Evolutionary conservation across 345 rosid species (phyloP), one percentile per base, ranked within the genome.

Genomic region (Kernera saxatilis): DNA sequence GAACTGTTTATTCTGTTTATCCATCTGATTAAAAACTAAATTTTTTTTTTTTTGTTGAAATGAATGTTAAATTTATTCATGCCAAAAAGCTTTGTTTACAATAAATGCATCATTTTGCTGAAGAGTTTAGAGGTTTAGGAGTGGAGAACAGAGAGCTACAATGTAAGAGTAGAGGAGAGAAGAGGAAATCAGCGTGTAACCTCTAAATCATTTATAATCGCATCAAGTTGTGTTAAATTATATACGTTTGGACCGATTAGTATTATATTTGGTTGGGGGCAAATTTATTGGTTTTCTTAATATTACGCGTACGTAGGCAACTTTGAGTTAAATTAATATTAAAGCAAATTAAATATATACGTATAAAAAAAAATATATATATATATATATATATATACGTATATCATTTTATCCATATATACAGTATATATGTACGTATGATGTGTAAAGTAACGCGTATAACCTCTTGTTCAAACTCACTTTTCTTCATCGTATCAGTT

Each of bases 371-470:
- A n/a, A n/a, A n/a, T n/a, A 26, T 4, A 26, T 26, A 2, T 26
- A 26, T 4, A 26, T 26, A 26, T 26, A 26, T 26, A 26, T 26
- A 26, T 26, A 26, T 53, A 23, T 65, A 37, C 36, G 26, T 50
- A 50, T 54, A 19, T 40, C 8, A 8, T n/a, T 54, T 68, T 29
- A 54, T 54, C 63, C 52, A 33, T 46, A 18, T 21, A 21, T 40
- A 30, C 14, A 4, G 10, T 25, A 68, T 54, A 32, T 43, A 17
- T 30, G 1, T 67, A 68, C 14, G 30, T 60, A 40, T 60, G 64
- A 69, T 35, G 36, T 69, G 65, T 69, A 68, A 75, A 61, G 78
- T 33, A 52, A 75, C 74, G 67, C 68, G 78, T 75, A 61, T 41
- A 41, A 75, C 56, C 57, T 68, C 46, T 17, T 68, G 49, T 67